Evolutionary conservation across 1,139 yeast genomes (phyloP).

Genomic region (Geotrichum restrictum): DNA sequence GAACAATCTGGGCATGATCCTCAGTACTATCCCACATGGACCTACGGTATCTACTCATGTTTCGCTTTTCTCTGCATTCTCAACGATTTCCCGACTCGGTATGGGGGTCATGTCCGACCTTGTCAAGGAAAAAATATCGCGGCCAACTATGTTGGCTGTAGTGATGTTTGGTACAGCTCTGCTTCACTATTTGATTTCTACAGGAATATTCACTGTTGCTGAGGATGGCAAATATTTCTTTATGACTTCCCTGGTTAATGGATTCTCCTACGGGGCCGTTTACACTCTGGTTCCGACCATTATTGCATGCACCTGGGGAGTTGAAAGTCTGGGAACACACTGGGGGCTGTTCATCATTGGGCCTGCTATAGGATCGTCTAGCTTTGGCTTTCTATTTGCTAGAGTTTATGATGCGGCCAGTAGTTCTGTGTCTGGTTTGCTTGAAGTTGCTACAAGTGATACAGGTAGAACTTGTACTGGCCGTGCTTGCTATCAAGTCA

Average conservation of each 20-base stretch:
- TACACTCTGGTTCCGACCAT: constrained; percentile 84
- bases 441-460: neutral
- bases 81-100: constrained; percentile 60
- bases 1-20: constrained; percentile 71
- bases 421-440: neutral
- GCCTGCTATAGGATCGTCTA: constrained; percentile 79
- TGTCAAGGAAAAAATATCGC: constrained; percentile 30
- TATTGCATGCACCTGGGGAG: constrained; percentile 82
- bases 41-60: constrained; percentile 48
- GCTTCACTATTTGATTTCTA: constrained; percentile 32
- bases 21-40: constrained; percentile 31
- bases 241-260: constrained; percentile 53
- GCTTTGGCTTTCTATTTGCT: constrained; percentile 72
- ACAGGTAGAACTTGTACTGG: constrained; percentile 7
- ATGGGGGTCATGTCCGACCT: constrained; percentile 66
- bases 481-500: constrained; percentile 9
- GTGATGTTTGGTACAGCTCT: constrained; percentile 29
- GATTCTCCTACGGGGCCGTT: constrained; percentile 74
- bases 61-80: constrained; percentile 51
- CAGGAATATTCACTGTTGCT: constrained; percentile 42
- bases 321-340: constrained; percentile 81
- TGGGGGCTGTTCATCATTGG: constrained; percentile 92
- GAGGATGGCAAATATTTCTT: constrained; percentile 33
- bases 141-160: constrained; percentile 32
- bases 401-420: constrained; percentile 48